Base-by-base conservation (phyloP, 208 protist species). In the Trichomonas gallinae region DNA sequence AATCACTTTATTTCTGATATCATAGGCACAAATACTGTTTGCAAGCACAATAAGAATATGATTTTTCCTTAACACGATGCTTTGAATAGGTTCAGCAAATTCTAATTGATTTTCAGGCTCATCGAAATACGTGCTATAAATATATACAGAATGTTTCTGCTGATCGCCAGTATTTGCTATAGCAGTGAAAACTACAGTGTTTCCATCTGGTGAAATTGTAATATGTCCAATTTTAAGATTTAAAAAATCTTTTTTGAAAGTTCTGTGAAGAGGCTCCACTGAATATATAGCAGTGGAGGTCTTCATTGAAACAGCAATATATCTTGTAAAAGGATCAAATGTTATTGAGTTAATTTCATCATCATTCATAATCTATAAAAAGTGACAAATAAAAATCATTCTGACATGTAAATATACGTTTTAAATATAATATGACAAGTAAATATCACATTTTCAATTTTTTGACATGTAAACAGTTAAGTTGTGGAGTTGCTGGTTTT, bases 241-340 rank as follows among this genome's bases (percentile, higher is more conserved):
- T 34, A 93, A 48, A 93, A 93, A 93, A 17, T 93, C 87, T 93
- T 93, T 93, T 38, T 93, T 93, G n/a, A 51, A 93, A 49, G 42
- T 93, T 48, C 17, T 34, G n/a, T 93, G 8, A 15, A 93, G 31
- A 34, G 87, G 87, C 10, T 48, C 44, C 0, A 93, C 13, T 15
- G 44, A 51, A 26, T 93, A 93, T 51, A 93, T 51, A 0, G 40
- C 58, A n/a, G 26, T 21, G 6, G 58, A 72, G 58, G 8, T n/a
- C 26, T 72, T 72, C 58, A 72, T 72, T 31, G 58, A 72, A 3
- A 72, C 58, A 31, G 21, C 58, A 72, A 72, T 72, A n/a, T n/a
- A 72, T 26, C 58, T 72, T 26, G 58, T 72, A 26, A 72, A 72
- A 31, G 58, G 58, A 72, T 72, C 58, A 26, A 72, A 72, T n/a